Percentiles rank a stretch among this genome's conserved stretches.
phyloP scores from a whole-genome alignment of 2,329 filamentous ascomycete genomes.

The Neonectria faginata region DNA sequence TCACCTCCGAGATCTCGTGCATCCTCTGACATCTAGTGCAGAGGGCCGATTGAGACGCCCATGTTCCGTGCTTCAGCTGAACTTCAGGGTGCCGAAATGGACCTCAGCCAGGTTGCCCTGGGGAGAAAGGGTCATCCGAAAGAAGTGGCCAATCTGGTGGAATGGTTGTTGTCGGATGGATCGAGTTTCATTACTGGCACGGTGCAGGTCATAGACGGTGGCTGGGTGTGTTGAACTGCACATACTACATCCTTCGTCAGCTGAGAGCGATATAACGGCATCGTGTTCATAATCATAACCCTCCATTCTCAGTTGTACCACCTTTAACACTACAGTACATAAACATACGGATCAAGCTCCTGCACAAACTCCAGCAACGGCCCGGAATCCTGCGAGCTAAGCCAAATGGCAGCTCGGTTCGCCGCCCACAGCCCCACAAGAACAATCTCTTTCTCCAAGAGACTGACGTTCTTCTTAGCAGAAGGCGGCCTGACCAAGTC shows the following conservation, averaged over 20 bases:
- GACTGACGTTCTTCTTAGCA: constrained; percentile 1
- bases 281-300: neutral
- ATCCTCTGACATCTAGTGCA: neutral
- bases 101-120: constrained; percentile 7
- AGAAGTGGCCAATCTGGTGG: constrained; percentile 13
- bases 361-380: constrained; percentile 22
- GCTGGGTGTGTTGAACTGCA: constrained; percentile 10
- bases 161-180: constrained; percentile 1
- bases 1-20: neutral
- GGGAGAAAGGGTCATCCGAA: constrained; percentile 1
- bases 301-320: neutral
- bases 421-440: constrained; percentile 19
- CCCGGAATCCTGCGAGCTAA: constrained; percentile 18
- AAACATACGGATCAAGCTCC: constrained; percentile 17
- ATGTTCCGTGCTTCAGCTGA: constrained; percentile 8
- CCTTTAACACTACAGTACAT: constrained; percentile 11
- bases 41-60: constrained; percentile 8
- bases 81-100: neutral
- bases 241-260: neutral
- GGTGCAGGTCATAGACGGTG: constrained; percentile 6
- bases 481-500: constrained; percentile 8
- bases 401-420: constrained; percentile 22
- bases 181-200: constrained; percentile 14
- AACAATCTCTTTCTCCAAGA: constrained; percentile 16
- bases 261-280: neutral